Conservation (phyloP, 2,329 filamentous ascomycete genomes). For the Alternaria incomplexa region DNA sequence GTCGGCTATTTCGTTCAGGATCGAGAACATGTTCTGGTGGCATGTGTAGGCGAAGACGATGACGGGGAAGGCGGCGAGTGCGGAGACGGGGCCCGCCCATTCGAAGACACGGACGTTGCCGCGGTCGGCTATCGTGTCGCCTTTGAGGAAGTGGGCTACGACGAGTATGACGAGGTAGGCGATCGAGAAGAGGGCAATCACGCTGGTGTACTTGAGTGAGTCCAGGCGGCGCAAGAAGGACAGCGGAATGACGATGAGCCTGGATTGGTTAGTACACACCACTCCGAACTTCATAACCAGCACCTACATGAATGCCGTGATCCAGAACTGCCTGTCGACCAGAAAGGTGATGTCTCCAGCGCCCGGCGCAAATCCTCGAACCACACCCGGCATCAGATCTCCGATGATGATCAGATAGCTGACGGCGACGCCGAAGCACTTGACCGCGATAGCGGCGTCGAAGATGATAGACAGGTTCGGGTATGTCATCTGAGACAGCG, state of each 20-base stretch:
- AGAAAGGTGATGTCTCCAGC: conserved; percentile 73
- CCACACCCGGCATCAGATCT: conserved; percentile 95
- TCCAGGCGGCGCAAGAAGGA: conserved; percentile 91
- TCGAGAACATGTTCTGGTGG: conserved; percentile 99
- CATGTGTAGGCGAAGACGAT: conserved; percentile 99
- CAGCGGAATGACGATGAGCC: conserved; percentile 89
- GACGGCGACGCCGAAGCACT: conserved; percentile 96
- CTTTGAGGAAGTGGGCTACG: conserved; percentile 84
- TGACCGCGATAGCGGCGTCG: conserved; percentile 93
- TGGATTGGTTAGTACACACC: conserved; percentile 41
- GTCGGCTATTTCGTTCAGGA: conserved; percentile 91
- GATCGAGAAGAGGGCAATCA: conserved; percentile 90
- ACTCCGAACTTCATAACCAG: too few species aligned
- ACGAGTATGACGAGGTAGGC: conserved; percentile 92
- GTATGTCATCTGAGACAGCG: conserved; percentile 95
- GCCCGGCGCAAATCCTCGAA: conserved; percentile 75
- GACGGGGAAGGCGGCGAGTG: conserved; percentile 86
- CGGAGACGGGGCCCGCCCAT: conserved; percentile 79
- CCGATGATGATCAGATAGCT: conserved; percentile 99
- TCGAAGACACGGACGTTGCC: conserved; percentile 76
- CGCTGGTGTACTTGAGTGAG: conserved; percentile 95
- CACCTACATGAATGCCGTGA: conserved; percentile 88
- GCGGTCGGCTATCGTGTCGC: conserved; percentile 75
- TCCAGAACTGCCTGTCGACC: conserved; percentile 93
- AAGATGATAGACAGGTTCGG: conserved; percentile 95